These are phyloP conservation scores for Cryphonectria nitschkei DNA, from an alignment of 2,329 filamentous ascomycete species.

Conservation along the genomic window DNA sequence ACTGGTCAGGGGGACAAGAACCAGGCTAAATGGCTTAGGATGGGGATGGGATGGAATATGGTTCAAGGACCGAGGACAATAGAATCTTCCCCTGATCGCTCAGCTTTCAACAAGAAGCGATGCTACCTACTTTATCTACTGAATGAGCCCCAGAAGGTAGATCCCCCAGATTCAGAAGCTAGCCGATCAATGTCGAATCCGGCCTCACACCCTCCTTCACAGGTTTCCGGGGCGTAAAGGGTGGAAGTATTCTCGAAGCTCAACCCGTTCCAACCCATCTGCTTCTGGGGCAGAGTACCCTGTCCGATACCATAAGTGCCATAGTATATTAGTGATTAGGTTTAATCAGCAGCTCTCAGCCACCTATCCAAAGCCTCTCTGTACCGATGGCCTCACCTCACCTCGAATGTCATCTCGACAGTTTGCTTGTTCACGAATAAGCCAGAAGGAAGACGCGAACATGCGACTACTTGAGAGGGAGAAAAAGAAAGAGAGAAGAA, in stretches of 20 bases:
- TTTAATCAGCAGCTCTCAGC: background rate
- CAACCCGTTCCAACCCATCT: background rate
- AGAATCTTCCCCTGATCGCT: too few relatives aligned
- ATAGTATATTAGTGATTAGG: background rate
- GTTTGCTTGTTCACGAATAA: background rate
- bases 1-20: background rate
- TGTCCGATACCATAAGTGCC: background rate
- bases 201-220: background rate
- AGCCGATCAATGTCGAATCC: background rate
- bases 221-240: background rate
- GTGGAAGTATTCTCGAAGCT: background rate
- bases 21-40: background rate
- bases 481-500: background rate
- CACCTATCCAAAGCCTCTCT: too few relatives aligned
- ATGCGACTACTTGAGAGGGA: background rate
- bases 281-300: background rate
- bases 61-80: too few relatives aligned
- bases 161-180: background rate
- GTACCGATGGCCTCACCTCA: background rate
- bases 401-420: background rate
- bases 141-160: background rate
- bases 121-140: background rate
- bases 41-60: background rate
- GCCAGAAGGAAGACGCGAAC: background rate
- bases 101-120: background rate